Evolutionary conservation across 345 rosid genomes (phyloP).

Genomic region (Arabis alpina): DNA sequence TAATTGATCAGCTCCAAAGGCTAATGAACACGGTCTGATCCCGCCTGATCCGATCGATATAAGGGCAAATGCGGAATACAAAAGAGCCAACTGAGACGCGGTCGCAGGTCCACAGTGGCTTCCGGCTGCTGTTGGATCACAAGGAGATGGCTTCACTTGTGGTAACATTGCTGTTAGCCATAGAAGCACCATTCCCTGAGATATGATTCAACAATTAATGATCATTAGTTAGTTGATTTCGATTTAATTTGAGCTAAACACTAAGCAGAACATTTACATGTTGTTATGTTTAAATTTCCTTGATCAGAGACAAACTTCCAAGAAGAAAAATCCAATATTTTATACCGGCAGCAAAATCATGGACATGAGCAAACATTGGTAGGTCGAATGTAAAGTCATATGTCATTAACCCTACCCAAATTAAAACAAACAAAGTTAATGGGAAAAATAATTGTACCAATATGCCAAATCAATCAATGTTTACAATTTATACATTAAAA

Average conservation of each 20-base stretch:
- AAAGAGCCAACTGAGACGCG: slow-evolving; percentile 53
- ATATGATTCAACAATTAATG: slow-evolving; percentile 17
- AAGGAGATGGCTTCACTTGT: slow-evolving; percentile 59
- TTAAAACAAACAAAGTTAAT: slow-evolving; percentile 3
- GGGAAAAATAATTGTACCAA: slow-evolving; percentile 32
- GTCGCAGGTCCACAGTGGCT: slow-evolving; percentile 56
- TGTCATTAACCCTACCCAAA: slow-evolving; percentile 39
- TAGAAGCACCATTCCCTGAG: slow-evolving; percentile 67
- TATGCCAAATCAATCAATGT: slow-evolving; percentile 40
- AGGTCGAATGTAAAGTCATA: slow-evolving; percentile 38
- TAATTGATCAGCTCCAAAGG: slow-evolving; percentile 76
- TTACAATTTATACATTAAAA: slow-evolving; percentile 9
- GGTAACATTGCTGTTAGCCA: slow-evolving; percentile 81
- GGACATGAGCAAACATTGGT: slow-evolving; percentile 33
- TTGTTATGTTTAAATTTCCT: slow-evolving; percentile 6
- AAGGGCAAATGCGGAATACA: slow-evolving; percentile 53
- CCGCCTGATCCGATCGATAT: slow-evolving; percentile 79
- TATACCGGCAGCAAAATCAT: slow-evolving; percentile 22
- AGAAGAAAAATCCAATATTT: slow-evolving; percentile 39
- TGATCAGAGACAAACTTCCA: slow-evolving; percentile 5
- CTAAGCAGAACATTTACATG: slow-evolving; percentile 12
- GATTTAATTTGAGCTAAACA: slow-evolving; percentile 16
- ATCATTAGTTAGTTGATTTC: neutral
- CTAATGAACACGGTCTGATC: slow-evolving; percentile 71
- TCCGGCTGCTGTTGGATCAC: slow-evolving; percentile 34